These are phyloP conservation scores for Globisporangium ultimum DNA, from an alignment of 352 stramenopile species.

Conservation along the genomic window DNA sequence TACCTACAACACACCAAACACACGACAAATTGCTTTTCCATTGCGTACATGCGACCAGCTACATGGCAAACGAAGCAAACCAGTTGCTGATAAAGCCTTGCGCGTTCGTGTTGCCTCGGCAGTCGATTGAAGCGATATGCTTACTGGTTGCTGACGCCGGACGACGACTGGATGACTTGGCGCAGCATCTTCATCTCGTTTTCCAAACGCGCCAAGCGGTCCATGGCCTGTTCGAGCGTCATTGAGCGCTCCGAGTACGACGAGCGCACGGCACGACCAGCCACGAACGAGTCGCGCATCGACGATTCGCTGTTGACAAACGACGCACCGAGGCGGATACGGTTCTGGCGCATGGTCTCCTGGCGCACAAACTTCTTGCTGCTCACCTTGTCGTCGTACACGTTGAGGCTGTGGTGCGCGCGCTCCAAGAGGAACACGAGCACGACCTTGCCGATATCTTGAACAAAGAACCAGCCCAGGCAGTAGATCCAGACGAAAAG, in stretches of 20 bases:
- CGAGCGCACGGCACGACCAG: constrained; percentile 57
- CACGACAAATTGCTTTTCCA: too few species aligned
- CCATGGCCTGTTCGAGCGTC: constrained; percentile 70
- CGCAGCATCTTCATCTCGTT: constrained; percentile 64
- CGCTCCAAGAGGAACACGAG: constrained; percentile 62
- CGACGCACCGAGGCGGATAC: constrained; percentile 67
- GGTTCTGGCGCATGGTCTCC: constrained; percentile 74
- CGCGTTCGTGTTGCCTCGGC: too few species aligned
- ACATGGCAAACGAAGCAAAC: too few species aligned
- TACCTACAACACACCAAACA: too few species aligned
- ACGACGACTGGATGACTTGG: constrained; percentile 45
- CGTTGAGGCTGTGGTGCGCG: constrained; percentile 41
- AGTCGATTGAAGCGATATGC: too few species aligned
- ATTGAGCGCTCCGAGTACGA: constrained; percentile 57
- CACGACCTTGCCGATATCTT: constrained; percentile 78
- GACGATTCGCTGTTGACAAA: constrained; percentile 62
- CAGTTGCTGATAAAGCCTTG: too few species aligned
- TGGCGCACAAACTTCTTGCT: constrained; percentile 57
- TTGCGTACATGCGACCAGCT: too few species aligned
- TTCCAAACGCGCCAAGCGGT: constrained; percentile 63
- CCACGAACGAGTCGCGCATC: constrained; percentile 77
- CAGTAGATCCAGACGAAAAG: constrained; percentile 90
- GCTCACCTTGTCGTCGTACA: constrained; percentile 53
- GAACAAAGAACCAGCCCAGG: constrained; percentile 84
- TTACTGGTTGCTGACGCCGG: constrained; percentile 12